Evolutionary conservation across 805 yeast species (phyloP), one percentile per base, ranked within the genome.

Genomic region (Saturnispora zaruensis): DNA sequence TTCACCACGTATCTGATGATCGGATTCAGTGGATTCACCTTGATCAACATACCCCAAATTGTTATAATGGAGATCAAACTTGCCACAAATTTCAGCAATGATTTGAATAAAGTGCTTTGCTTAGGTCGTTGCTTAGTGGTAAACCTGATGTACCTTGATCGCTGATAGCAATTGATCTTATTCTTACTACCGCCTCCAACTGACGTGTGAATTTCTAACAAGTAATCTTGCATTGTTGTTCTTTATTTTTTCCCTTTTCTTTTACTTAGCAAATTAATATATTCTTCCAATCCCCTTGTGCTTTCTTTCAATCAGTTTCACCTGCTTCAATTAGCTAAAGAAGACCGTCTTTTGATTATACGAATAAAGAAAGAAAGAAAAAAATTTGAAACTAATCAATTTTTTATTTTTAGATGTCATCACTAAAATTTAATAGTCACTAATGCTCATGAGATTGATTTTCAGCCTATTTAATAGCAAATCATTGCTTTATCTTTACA

Each of bases 1-100:
- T 25, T 18, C 42, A 38, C n/a, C 9, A 38, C 13, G 23, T 38
- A 38, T 24, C 36, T 20, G 18, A 36, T 21, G 6, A 46, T 8
- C 11, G 44, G 49, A 6, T 21, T n/a, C 34, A 46, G n/a, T 26
- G 49, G 49, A 20, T 46, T 43, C 14, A 47, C 50, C 21, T 46
- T 46, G 4, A 41, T 28, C 16, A 46, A 11, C 49, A 38, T 40
- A 14, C 44, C 44, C 49, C 49, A 46, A 11, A 46, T 16, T 13
- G 41, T 23, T 18, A 16, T 38, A 6, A 46, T 24, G 5, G 40
- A 40, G 18, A 28, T 16, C 14, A 46, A 13, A 16, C 23, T 21
- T n/a, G 18, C 3, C 13, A 20, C 28, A 6, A 46, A 24, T 30
- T 46, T 28, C 14, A 40, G 14, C 25, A 46, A 9, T 40, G 49